phyloP scores from a whole-genome alignment of 352 stramenopile species.

The Elongisporangium senticosum region DNA sequence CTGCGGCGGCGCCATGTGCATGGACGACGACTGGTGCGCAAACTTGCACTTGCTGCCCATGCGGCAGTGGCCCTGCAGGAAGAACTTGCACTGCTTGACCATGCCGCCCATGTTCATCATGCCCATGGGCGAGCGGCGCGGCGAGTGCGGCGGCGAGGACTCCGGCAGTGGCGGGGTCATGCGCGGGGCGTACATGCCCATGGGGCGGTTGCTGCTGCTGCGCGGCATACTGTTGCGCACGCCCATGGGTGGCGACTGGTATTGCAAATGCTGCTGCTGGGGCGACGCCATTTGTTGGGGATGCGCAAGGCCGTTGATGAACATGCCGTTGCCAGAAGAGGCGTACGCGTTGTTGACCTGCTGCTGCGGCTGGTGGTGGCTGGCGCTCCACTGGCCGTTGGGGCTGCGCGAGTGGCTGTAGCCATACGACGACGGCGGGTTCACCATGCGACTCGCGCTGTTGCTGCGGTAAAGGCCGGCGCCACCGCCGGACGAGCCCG shows the following conservation, averaged over 20 bases:
- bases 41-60: conserved; percentile 88
- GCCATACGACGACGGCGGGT: conserved; percentile 12
- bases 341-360: conserved; percentile 14
- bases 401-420: conserved; percentile 16
- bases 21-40: conserved; percentile 40
- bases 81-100: conserved; percentile 82
- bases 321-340: conserved; percentile 32
- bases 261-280: conserved; percentile 31
- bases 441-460: conserved; percentile 2
- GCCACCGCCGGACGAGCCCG: background rate
- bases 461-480: conserved; percentile 11
- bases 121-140: conserved; percentile 20
- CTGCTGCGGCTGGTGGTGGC: conserved; percentile 7
- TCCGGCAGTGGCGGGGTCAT: conserved; percentile 56
- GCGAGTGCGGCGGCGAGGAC: conserved; percentile 55
- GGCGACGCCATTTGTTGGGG: conserved; percentile 13
- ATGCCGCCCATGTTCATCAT: conserved; percentile 23
- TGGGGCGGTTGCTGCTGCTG: conserved; percentile 7
- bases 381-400: conserved; percentile 36
- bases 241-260: conserved; percentile 25
- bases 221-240: conserved; percentile 25
- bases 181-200: conserved; percentile 28
- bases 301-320: conserved; percentile 33
- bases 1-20: conserved; percentile 9
- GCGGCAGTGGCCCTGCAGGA: conserved; percentile 74